phyloP scores from a whole-genome alignment of 768 basidiomycete species.

The Podaxis pistillaris region DNA sequence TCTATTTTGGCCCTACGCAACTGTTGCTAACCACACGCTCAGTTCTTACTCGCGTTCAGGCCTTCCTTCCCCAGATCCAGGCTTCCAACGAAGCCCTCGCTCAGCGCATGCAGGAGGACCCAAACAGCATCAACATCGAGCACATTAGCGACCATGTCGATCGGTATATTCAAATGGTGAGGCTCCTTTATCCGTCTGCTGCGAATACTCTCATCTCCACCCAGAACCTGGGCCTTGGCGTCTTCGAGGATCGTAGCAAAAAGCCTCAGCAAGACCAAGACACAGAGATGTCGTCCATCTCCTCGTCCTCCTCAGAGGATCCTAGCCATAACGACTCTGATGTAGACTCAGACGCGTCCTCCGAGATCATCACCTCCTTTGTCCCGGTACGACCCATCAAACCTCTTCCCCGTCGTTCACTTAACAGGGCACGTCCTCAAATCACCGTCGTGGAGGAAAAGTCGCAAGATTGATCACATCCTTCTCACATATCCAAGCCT shows the following conservation, averaged over 20 bases:
- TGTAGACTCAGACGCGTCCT: slow-evolving; percentile 30
- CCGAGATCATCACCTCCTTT: slow-evolving; percentile 40
- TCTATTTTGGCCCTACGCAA: neutral
- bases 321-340: slow-evolving; percentile 32
- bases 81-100: slow-evolving; percentile 60
- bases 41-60: slow-evolving; percentile 67
- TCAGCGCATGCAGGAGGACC: slow-evolving; percentile 44
- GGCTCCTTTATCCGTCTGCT: slow-evolving; percentile 13
- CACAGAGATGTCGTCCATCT: slow-evolving; percentile 28
- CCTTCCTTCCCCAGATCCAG: slow-evolving; percentile 65
- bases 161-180: slow-evolving; percentile 67
- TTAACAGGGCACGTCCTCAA: slow-evolving; percentile 8
- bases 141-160: slow-evolving; percentile 46
- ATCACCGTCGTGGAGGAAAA: slow-evolving; percentile 10
- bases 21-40: neutral
- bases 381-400: slow-evolving; percentile 40
- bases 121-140: slow-evolving; percentile 69
- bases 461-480: slow-evolving; percentile 5
- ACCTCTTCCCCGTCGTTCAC: slow-evolving; percentile 43
- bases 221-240: slow-evolving; percentile 65
- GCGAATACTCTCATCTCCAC: neutral
- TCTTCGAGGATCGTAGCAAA: slow-evolving; percentile 46
- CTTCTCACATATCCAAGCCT: slow-evolving; percentile 3
- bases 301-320: slow-evolving; percentile 25
- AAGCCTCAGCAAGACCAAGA: slow-evolving; percentile 24